Evolutionary conservation across 2,329 filamentous ascomycete species (phyloP).

Genomic region (Monilinia vaccinii-corymbosi): DNA sequence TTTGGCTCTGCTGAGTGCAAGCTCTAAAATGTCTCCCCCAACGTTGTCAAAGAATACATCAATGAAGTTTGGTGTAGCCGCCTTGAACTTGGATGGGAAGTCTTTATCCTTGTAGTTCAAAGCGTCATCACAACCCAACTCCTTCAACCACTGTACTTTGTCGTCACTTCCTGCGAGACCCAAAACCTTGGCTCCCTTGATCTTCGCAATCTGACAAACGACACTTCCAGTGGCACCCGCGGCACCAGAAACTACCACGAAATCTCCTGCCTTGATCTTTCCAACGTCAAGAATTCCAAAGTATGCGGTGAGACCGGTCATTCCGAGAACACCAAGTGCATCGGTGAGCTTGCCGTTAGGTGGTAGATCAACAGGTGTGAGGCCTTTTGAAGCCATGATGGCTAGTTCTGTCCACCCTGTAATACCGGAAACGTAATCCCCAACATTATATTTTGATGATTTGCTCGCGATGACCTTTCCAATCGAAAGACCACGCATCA

Average conservation of each 20-base stretch:
- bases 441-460: slow-evolving; percentile 43
- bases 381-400: slow-evolving; percentile 44
- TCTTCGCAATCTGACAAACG: slow-evolving; percentile 69
- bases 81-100: slow-evolving; percentile 51
- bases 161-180: slow-evolving; percentile 58
- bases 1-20: slow-evolving; percentile 55
- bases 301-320: slow-evolving; percentile 67
- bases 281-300: slow-evolving; percentile 64
- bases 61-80: slow-evolving; percentile 50
- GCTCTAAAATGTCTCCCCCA: slow-evolving; percentile 61
- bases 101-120: slow-evolving; percentile 60
- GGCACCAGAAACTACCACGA: slow-evolving; percentile 69
- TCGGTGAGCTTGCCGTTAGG: slow-evolving; percentile 42
- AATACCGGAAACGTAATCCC: slow-evolving; percentile 46
- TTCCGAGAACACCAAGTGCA: slow-evolving; percentile 51
- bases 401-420: slow-evolving; percentile 60
- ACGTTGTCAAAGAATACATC: slow-evolving; percentile 71
- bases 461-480: slow-evolving; percentile 54
- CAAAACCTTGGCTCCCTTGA: slow-evolving; percentile 53
- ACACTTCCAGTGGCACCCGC: slow-evolving; percentile 71
- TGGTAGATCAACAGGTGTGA: slow-evolving; percentile 35
- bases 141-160: slow-evolving; percentile 58
- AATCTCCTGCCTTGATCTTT: slow-evolving; percentile 58
- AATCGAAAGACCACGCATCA: slow-evolving; percentile 57
- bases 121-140: slow-evolving; percentile 58